Percentiles rank a stretch among this genome's conserved stretches.
These are phyloP conservation scores for Pseudomonodictys pantanalensis DNA, from an alignment of 495 filamentous ascomycete genomes.

Conservation along the genomic window DNA sequence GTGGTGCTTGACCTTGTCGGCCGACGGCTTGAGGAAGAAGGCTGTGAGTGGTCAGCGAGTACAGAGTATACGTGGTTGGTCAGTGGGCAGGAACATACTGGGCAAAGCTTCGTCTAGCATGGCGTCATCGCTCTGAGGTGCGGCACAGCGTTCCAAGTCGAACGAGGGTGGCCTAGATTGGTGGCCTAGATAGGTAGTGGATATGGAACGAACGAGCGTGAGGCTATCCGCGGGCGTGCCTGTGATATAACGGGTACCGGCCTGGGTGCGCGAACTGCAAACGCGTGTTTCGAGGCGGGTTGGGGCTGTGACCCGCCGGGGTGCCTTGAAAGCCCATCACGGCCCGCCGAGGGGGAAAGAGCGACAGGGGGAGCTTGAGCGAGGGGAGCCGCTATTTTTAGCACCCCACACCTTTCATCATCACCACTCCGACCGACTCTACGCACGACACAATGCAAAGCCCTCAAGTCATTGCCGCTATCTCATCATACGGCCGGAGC, in stretches of 20 bases:
- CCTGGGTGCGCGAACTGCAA: not conserved
- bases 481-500: too few relatives aligned
- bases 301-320: not conserved
- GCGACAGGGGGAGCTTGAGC: too few relatives aligned
- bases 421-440: too few relatives aligned
- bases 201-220: not conserved
- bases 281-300: conserved; percentile 23
- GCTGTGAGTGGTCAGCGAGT: conserved; percentile 49
- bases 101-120: conserved; percentile 97
- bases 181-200: not conserved
- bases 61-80: conserved; percentile 27
- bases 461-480: too few relatives aligned
- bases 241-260: not conserved
- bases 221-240: not conserved
- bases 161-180: not conserved
- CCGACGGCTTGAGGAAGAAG: conserved; percentile 59
- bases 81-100: conserved; percentile 50
- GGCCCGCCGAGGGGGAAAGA: too few relatives aligned
- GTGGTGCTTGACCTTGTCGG: conserved; percentile 52
- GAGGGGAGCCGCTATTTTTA: too few relatives aligned
- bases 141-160: conserved; percentile 3
- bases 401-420: too few relatives aligned
- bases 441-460: too few relatives aligned
- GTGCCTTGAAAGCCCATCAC: not conserved
- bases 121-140: too few relatives aligned